Evolutionary conservation across 1,284 basidiomycete species (phyloP).

Genomic region (Cystobasidium pallidum): DNA sequence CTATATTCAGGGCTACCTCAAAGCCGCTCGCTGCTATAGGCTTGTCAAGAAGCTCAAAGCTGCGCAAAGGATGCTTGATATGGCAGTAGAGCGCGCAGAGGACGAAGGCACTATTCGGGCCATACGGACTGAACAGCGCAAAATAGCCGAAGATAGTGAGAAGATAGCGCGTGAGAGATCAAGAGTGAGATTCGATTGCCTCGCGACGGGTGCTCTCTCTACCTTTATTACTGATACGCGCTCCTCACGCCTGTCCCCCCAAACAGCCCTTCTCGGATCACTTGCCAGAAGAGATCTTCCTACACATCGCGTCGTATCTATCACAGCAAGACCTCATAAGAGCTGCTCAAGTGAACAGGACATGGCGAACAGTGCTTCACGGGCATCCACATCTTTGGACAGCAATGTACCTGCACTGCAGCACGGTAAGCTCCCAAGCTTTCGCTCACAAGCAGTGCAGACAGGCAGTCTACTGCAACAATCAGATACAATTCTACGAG

Average conservation of each 20-base stretch:
- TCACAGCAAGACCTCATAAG: slow-evolving; percentile 18
- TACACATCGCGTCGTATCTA: slow-evolving; percentile 31
- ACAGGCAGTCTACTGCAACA: background rate
- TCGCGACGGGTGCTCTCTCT: no score
- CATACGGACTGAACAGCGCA: slow-evolving; percentile 31
- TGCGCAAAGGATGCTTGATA: slow-evolving; percentile 35
- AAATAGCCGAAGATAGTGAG: background rate
- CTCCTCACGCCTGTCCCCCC: no score
- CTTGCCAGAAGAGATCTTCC: slow-evolving; percentile 35
- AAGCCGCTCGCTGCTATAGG: slow-evolving; percentile 40
- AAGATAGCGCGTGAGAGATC: background rate
- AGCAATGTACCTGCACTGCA: slow-evolving; percentile 8
- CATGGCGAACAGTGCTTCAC: slow-evolving; percentile 29
- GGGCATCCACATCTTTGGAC: slow-evolving; percentile 23
- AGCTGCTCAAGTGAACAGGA: slow-evolving; percentile 30
- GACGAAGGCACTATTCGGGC: slow-evolving; percentile 21
- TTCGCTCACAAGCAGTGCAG: background rate
- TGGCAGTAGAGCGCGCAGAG: slow-evolving; percentile 17
- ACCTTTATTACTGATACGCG: no score
- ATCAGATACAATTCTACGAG: slow-evolving; percentile 15
- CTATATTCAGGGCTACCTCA: slow-evolving; percentile 36
- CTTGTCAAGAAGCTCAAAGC: slow-evolving; percentile 34
- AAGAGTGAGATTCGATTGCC: slow-evolving; percentile 16
- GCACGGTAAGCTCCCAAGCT: background rate
- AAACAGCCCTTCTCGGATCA: slow-evolving; percentile 25